Base-by-base conservation (phyloP, 306 rosid species). In the Rubus idaeus region DNA sequence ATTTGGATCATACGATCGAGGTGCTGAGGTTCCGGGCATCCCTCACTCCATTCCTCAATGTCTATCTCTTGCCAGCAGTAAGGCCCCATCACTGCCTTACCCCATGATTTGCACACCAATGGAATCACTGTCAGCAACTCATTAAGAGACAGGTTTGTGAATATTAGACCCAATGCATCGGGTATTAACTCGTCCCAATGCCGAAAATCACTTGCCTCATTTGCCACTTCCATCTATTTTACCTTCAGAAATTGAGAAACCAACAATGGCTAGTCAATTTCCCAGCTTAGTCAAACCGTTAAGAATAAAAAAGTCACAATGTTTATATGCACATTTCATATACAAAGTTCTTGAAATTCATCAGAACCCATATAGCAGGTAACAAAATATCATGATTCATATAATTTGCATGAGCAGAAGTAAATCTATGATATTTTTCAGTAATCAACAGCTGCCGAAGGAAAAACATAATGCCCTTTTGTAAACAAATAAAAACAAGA, bases 41-140 rank as follows among this genome's bases (percentile, higher is more conserved):
- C 79, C 23, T 74, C 85, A 75, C 97, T 89, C 98, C 96, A 96
- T n/a, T 96, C 97, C 63, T 89, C 93, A 71, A 96, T 88, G 77
- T 96, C 93, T 30, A 96, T 90, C 90, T 93, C 94, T 82, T 96
- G 99, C 99, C 99, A 96, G 79, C 98, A 96, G 62, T 85, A 91
- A 67, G 99, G 99, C 51, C 91, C 98, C 21, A 69, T 64, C 4
- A 91, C 96, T n/a, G 90, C 96, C 81, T 81, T 89, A 80, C 83
- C 77, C 99, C 99, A 96, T 60, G 97, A 89, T 78, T 93, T 93
- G 77, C 98, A 96, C 23, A 93, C 98, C 87, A 90, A 78, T 4
- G 99, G 99, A 78, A 96, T 86, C 77, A 91, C 94, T 0, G 94
- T 89, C 37, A 93, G 89, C 63, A 74, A 87, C 69, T 91, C 99